Conservation (phyloP, 805 yeast species). For the Candida andamanensis region DNA sequence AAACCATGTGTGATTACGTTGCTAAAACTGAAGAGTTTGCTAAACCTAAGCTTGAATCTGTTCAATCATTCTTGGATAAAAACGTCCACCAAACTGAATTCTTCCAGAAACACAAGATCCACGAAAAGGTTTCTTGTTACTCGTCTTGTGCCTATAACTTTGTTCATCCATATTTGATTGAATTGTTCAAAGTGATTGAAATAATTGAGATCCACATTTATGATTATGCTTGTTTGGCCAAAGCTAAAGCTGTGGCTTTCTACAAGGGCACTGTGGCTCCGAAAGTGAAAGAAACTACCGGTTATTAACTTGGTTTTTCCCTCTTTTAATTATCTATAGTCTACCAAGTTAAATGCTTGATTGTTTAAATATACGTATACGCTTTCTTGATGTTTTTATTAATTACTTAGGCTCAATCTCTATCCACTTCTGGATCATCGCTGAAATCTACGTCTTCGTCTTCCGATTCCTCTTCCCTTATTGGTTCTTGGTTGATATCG, state of each 20-base stretch:
- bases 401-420: no score
- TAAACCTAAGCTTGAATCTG: slow-evolving; percentile 26
- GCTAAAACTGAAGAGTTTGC: slow-evolving; percentile 21
- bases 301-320: background rate
- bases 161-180: slow-evolving; percentile 27
- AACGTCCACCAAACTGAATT: slow-evolving; percentile 34
- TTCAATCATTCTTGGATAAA: slow-evolving; percentile 26
- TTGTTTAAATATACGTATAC: background rate
- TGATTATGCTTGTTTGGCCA: slow-evolving; percentile 17
- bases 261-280: slow-evolving; percentile 19
- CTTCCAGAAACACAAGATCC: slow-evolving; percentile 28
- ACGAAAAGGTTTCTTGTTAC: slow-evolving; percentile 20
- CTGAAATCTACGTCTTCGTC: slow-evolving; percentile 1
- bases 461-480: slow-evolving; percentile 1
- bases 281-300: slow-evolving; percentile 4
- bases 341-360: no score
- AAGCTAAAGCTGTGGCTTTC: slow-evolving; percentile 15
- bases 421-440: slow-evolving; percentile 8
- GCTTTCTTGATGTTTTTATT: background rate
- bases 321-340: no score
- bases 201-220: slow-evolving; percentile 27
- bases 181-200: slow-evolving; percentile 31
- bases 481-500: slow-evolving; percentile 1
- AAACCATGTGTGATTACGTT: slow-evolving; percentile 29
- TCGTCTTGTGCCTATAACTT: slow-evolving; percentile 9